Evolutionary conservation across 805 yeast genomes (phyloP).

Genomic region (Yarrowia sp.): DNA sequence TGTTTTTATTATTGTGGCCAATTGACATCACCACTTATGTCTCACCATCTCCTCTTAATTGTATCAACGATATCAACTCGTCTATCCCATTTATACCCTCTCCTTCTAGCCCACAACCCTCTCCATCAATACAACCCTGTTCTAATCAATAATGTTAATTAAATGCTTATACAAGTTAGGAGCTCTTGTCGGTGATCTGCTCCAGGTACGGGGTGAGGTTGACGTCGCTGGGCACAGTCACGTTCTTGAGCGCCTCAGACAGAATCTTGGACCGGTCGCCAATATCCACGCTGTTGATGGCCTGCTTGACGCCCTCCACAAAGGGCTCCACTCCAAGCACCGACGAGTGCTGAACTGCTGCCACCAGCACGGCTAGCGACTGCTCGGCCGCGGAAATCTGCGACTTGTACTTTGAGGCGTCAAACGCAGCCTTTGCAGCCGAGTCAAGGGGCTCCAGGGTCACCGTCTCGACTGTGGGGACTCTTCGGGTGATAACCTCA

Average conservation of each 20-base stretch:
- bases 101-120: no score
- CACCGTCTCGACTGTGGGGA: conserved; percentile 37
- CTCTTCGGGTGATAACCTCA: conserved; percentile 19
- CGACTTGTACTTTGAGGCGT: conserved; percentile 25
- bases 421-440: conserved; percentile 23
- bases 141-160: conserved; percentile 11
- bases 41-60: no score
- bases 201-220: conserved; percentile 43
- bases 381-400: conserved; percentile 42
- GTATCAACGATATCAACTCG: neutral
- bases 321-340: conserved; percentile 45
- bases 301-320: conserved; percentile 42
- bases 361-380: conserved; percentile 43
- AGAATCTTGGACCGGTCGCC: conserved; percentile 41
- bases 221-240: conserved; percentile 43
- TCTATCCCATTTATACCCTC: neutral
- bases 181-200: conserved; percentile 36
- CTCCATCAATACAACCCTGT: neutral
- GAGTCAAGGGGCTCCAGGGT: conserved; percentile 18
- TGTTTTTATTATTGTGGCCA: no score
- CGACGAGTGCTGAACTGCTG: conserved; percentile 42
- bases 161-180: conserved; percentile 21
- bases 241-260: conserved; percentile 44
- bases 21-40: no score
- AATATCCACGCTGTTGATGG: conserved; percentile 39